A percentile compares a stretch with the other conserved stretches of the same genome.
Evolutionary conservation across 306 rosid genomes (phyloP).

Genomic region (Prunus padus): DNA sequence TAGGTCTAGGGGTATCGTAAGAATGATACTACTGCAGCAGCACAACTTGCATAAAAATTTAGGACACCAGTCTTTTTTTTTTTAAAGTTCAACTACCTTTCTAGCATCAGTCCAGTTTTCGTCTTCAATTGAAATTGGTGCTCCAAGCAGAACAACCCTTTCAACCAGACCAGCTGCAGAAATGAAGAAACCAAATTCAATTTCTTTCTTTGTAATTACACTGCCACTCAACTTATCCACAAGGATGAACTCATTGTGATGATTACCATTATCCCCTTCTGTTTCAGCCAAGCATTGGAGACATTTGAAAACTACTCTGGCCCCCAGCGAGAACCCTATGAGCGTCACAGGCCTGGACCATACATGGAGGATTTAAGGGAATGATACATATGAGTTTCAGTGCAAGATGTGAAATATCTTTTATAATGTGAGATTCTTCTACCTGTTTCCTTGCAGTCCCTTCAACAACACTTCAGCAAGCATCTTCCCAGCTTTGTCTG

Average conservation of each 20-base stretch:
- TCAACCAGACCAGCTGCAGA: conserved; percentile 62
- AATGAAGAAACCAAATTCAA: not conserved
- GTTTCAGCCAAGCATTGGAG: conserved; percentile 50
- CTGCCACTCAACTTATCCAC: not conserved
- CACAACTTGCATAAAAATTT: not conserved
- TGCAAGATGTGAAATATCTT: conserved; percentile 13
- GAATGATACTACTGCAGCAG: not conserved
- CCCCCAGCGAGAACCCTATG: conserved; percentile 64
- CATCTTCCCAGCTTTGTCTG: conserved; percentile 68
- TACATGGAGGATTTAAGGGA: conserved; percentile 26
- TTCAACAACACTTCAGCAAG: conserved; percentile 55
- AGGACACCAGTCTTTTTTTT: no score
- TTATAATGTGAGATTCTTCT: conserved; percentile 32
- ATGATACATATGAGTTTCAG: conserved; percentile 18
- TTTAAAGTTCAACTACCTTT: conserved; percentile 33
- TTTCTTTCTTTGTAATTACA: not conserved
- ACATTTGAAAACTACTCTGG: conserved; percentile 65
- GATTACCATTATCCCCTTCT: conserved; percentile 53
- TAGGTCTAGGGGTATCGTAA: not conserved
- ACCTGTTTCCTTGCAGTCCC: conserved; percentile 69
- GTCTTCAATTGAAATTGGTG: conserved; percentile 56
- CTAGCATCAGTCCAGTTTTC: conserved; percentile 58
- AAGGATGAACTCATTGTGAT: conserved; percentile 16
- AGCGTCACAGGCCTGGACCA: conserved; percentile 72
- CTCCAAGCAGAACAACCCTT: conserved; percentile 68